phyloP scores from a whole-genome alignment of 1,139 yeast genomes.

The Hemisphaericaspora subhashii region DNA sequence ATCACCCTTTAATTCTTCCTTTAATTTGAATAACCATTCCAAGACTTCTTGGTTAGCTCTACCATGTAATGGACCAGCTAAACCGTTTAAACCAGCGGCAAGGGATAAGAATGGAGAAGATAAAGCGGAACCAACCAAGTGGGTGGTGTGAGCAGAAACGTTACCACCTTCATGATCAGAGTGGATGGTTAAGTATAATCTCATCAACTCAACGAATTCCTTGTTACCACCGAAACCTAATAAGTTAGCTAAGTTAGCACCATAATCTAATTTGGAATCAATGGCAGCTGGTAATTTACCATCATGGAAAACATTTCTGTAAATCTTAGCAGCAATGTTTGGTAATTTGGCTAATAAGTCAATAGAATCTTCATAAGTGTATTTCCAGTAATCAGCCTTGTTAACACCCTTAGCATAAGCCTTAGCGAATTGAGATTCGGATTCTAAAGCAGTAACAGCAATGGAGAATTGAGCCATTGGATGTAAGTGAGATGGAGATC shows the following conservation, averaged over 20 bases:
- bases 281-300: slow-evolving; percentile 70
- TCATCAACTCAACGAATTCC: slow-evolving; percentile 86
- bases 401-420: slow-evolving; percentile 88
- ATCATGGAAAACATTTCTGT: slow-evolving; percentile 85
- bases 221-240: slow-evolving; percentile 79
- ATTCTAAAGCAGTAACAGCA: slow-evolving; percentile 88
- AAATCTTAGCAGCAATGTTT: slow-evolving; percentile 88
- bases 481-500: slow-evolving; percentile 83
- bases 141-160: slow-evolving; percentile 97
- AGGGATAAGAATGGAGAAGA: slow-evolving; percentile 91
- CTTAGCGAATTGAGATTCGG: slow-evolving; percentile 86
- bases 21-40: slow-evolving; percentile 86
- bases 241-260: slow-evolving; percentile 83
- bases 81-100: slow-evolving; percentile 94
- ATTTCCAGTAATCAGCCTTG: slow-evolving; percentile 89
- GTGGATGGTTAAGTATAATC: slow-evolving; percentile 92
- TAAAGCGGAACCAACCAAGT: slow-evolving; percentile 93
- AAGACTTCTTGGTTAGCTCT: slow-evolving; percentile 98
- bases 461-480: slow-evolving; percentile 98
- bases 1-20: slow-evolving; percentile 71
- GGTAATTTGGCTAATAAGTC: slow-evolving; percentile 91
- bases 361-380: slow-evolving; percentile 86
- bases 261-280: slow-evolving; percentile 80
- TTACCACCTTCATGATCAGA: slow-evolving; percentile 99
- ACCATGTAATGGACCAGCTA: slow-evolving; percentile 98